These are phyloP conservation scores for Thinopyrum elongatum DNA, from an alignment of 176 grass and related monocot genomes.

Conservation along the genomic window DNA sequence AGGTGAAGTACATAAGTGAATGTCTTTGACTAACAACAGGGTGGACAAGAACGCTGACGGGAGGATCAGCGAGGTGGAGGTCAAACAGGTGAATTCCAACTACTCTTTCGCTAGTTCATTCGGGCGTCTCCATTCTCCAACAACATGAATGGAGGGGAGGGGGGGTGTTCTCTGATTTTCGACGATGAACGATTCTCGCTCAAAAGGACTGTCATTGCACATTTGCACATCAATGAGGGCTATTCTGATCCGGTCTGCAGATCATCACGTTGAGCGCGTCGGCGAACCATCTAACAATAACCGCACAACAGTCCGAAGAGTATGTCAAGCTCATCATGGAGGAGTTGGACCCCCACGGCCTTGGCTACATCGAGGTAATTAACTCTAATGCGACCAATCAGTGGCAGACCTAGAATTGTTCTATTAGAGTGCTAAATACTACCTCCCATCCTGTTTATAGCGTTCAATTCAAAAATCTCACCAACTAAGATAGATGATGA, in stretches of 20 bases:
- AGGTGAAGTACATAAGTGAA: too few relatives aligned
- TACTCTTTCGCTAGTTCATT: background rate
- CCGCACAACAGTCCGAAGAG: slow-evolving; percentile 51
- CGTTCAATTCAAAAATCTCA: too few relatives aligned
- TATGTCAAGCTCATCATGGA: slow-evolving; percentile 87
- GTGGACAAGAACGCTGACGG: slow-evolving; percentile 88
- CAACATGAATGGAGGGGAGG: background rate
- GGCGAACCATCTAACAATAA: slow-evolving; percentile 67
- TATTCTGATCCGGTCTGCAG: slow-evolving; percentile 21
- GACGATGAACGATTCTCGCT: background rate
- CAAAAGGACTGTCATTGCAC: background rate
- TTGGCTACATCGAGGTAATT: slow-evolving; percentile 73
- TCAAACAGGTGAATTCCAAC: slow-evolving; percentile 50
- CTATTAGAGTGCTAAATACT: too few relatives aligned
- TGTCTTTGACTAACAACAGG: slow-evolving; percentile 30
- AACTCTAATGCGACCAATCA: background rate
- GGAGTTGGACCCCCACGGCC: slow-evolving; percentile 67
- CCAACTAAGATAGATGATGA: too few relatives aligned
- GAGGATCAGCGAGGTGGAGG: slow-evolving; percentile 67
- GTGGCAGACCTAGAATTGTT: too few relatives aligned
- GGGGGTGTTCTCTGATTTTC: background rate
- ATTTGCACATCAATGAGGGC: too few relatives aligned
- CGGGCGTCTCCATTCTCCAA: background rate
- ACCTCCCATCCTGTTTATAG: too few relatives aligned
- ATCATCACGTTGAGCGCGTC: slow-evolving; percentile 82